Conservation (phyloP, 805 yeast species). For the Jamesozyma jinghongensis region DNA sequence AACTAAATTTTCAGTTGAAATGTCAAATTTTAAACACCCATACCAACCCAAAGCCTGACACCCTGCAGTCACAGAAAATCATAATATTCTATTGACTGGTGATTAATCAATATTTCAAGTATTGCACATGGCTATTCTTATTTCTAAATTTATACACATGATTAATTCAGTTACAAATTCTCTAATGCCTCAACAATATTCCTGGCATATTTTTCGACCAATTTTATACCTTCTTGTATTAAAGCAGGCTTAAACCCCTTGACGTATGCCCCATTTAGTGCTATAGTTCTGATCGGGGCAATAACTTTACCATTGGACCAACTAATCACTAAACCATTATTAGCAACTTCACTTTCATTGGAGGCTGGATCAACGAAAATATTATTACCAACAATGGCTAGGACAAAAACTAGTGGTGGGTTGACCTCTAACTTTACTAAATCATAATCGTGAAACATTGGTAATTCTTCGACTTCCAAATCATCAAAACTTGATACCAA, state of each 20-base stretch:
- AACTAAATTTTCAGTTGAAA: too few relatives aligned
- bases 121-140: too few relatives aligned
- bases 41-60: too few relatives aligned
- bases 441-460: slow-evolving; percentile 78
- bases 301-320: slow-evolving; percentile 60
- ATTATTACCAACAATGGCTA: slow-evolving; percentile 64
- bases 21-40: too few relatives aligned
- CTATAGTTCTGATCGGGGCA: slow-evolving; percentile 66
- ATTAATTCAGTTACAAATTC: slow-evolving; percentile 16
- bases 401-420: slow-evolving; percentile 63
- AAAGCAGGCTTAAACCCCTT: slow-evolving; percentile 46
- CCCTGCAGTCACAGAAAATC: too few relatives aligned
- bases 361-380: slow-evolving; percentile 73
- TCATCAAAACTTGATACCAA: slow-evolving; percentile 60
- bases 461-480: slow-evolving; percentile 70
- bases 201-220: slow-evolving; percentile 54
- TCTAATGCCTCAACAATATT: slow-evolving; percentile 54
- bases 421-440: slow-evolving; percentile 52
- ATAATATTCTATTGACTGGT: too few relatives aligned
- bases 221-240: slow-evolving; percentile 44
- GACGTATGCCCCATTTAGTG: slow-evolving; percentile 40
- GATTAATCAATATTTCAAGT: too few relatives aligned
- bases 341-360: slow-evolving; percentile 84
- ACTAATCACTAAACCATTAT: slow-evolving; percentile 68
- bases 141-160: too few relatives aligned